These are phyloP conservation scores for Tricholomella constricta DNA, from an alignment of 768 basidiomycete species.

Conservation along the genomic window DNA sequence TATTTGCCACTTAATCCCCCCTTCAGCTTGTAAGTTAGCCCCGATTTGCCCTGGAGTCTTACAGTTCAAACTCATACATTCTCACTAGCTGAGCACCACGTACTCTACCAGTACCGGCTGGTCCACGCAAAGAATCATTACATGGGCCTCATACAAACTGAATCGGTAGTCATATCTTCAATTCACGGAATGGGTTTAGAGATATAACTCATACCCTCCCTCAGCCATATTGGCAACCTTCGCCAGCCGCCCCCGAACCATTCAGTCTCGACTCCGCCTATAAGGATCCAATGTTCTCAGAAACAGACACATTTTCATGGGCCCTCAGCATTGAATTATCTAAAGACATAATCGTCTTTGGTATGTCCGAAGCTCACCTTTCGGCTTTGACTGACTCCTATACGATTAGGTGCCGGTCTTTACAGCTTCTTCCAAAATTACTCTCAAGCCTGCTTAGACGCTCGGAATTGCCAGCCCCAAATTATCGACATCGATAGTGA, in stretches of 20 bases:
- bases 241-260: conserved; percentile 56
- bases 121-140: conserved; percentile 65
- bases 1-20: not conserved
- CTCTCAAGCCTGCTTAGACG: conserved; percentile 30
- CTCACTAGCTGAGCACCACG: conserved; percentile 65
- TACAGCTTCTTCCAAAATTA: conserved; percentile 75
- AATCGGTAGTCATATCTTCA: conserved; percentile 45
- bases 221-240: conserved; percentile 71
- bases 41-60: not conserved
- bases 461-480: conserved; percentile 51
- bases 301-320: conserved; percentile 51
- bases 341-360: conserved; percentile 17
- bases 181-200: not conserved
- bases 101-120: conserved; percentile 69
- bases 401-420: conserved; percentile 32
- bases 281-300: conserved; percentile 54
- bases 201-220: conserved; percentile 1
- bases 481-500: conserved; percentile 50
- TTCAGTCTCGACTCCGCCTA: conserved; percentile 45
- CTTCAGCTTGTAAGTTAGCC: conserved; percentile 10
- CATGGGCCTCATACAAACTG: conserved; percentile 73
- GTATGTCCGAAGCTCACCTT: conserved; percentile 29
- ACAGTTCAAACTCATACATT: not conserved
- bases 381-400: not conserved
- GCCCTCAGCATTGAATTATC: conserved; percentile 53